A percentile compares a stretch with the other conserved stretches of the same genome.
Evolutionary conservation across 305 asterid genomes (phyloP).

Genomic region (Fraxinus xanthoxyloides): DNA sequence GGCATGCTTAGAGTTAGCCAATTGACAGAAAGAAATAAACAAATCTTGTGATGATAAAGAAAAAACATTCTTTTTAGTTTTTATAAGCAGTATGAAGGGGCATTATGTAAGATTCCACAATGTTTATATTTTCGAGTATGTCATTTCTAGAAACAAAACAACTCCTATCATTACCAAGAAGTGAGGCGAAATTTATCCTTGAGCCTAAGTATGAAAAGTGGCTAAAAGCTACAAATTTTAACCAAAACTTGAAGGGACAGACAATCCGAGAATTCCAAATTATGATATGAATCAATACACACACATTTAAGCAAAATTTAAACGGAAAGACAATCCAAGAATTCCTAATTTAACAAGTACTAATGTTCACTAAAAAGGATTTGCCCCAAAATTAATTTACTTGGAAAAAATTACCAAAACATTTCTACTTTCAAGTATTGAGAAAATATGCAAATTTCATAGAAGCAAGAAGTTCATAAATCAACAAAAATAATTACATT

Average conservation of each 20-base stretch:
- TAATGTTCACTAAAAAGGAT: not conserved
- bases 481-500: conserved; percentile 5
- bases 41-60: conserved; percentile 10
- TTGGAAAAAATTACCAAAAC: not conserved
- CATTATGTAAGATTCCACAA: conserved; percentile 3
- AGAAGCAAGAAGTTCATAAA: not conserved
- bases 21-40: not conserved
- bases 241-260: not conserved
- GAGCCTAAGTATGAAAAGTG: not conserved
- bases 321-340: not conserved
- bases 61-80: conserved; percentile 3
- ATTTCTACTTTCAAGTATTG: not conserved
- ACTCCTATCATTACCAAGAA: not conserved
- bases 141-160: not conserved
- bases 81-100: not conserved
- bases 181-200: not conserved
- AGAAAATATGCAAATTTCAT: not conserved
- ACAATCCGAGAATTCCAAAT: not conserved
- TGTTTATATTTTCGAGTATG: not conserved
- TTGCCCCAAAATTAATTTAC: not conserved
- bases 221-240: not conserved
- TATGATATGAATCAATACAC: not conserved
- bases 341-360: not conserved
- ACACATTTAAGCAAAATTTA: not conserved
- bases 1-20: not conserved